Percentiles rank a stretch among this genome's conserved stretches.
Conservation (phyloP, 768 basidiomycete species). For the Phylloporus arenicola region DNA sequence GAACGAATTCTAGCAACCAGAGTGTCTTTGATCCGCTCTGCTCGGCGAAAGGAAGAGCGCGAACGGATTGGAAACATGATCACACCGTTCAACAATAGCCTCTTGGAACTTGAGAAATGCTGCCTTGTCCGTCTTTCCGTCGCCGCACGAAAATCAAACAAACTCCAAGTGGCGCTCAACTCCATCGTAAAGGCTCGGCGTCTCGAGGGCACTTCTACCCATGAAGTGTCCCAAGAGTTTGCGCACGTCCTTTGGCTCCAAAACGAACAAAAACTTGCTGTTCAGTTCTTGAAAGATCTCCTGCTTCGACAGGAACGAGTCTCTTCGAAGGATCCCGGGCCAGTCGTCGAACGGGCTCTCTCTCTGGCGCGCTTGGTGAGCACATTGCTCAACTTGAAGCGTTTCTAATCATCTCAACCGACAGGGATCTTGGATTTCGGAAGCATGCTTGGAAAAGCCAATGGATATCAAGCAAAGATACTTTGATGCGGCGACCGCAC, state of each 20-base stretch:
- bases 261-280: constrained; percentile 78
- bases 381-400: background rate
- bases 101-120: constrained; percentile 58
- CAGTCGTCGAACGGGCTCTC: constrained; percentile 33
- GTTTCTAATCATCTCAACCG: background rate
- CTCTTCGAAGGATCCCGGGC: constrained; percentile 9
- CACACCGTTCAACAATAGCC: constrained; percentile 44
- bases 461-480: constrained; percentile 61
- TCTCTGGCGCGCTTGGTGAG: constrained; percentile 64
- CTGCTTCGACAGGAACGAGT: constrained; percentile 13
- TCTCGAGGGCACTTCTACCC: constrained; percentile 43
- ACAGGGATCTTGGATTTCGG: constrained; percentile 88
- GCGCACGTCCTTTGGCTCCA: constrained; percentile 87
- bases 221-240: constrained; percentile 72
- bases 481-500: constrained; percentile 58
- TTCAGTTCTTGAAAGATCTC: constrained; percentile 57
- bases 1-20: constrained; percentile 81
- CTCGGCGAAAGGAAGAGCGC: constrained; percentile 62
- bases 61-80: constrained; percentile 69
- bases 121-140: constrained; percentile 69
- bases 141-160: constrained; percentile 62
- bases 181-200: constrained; percentile 72
- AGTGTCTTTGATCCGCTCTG: constrained; percentile 72
- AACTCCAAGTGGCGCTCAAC: constrained; percentile 81
- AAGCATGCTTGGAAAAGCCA: constrained; percentile 79